Base-by-base conservation (phyloP, 176 grass and related monocot species). In the Secale cereale region DNA sequence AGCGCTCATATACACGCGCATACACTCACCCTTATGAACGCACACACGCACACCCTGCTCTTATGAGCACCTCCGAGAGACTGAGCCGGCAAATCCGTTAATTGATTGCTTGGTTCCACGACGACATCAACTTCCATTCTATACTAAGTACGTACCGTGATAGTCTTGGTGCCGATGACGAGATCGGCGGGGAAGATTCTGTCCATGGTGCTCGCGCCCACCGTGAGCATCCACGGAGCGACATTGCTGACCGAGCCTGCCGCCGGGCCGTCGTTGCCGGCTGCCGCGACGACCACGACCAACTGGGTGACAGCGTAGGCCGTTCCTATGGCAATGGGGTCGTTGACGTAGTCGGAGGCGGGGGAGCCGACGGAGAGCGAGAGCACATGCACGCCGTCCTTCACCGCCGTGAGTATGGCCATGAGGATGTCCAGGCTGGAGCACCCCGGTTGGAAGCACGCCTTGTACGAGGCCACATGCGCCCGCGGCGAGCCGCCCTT, bases 151-250 rank as follows among this genome's bases (percentile, higher is more conserved):
- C n/a, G n/a, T 52, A 93, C 91, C 88, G 89, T 50, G 13, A 96
- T 71, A 36, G 40, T 65, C 9, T 0, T 43, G 50, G 11, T 56
- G 2, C 43, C 45, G 76, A 89, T 83, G 68, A 13, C 28, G 36
- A 87, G 26, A 2, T 78, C 74, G 2, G 91, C 77, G 0, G 91
- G 89, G 40, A 96, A 93, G 28, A 86, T 81, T 69, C 91, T 81
- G 64, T 96, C 94, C 88, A 91, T 93, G 40, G 94, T 93, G 89
- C 94, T 96, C 1, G 91, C 94, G 0, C 52, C 94, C 9, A 96
- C 91, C 4, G 94, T 96, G 8, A 96, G 65, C 19, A 96, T 91
- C 94, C 94, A 96, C 0, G 94, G 94, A 1, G 89, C 85, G 6
- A 83, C 25, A 27, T 96, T 96, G 40, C 33, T 56, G 0, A 77